Percentiles rank a stretch among this genome's conserved stretches.
Conservation (phyloP, 306 rosid species). For the Lathyrus tuberosus region DNA sequence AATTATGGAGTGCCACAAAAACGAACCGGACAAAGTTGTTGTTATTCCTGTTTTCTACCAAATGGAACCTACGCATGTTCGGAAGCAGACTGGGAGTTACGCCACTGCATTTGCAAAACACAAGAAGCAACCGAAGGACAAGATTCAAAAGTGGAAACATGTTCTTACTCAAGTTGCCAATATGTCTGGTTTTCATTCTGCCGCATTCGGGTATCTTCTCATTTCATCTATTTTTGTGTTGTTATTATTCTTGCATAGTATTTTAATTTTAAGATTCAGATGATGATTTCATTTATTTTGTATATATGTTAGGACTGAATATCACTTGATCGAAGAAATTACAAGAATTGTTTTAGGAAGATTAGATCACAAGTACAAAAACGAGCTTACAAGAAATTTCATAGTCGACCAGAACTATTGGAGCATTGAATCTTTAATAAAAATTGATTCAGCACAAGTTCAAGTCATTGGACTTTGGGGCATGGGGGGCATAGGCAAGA, state of each 20-base stretch:
- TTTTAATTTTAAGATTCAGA: no score
- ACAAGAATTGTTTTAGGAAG: not conserved
- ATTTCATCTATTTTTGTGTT: no score
- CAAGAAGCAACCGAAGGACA: not conserved
- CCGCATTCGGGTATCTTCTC: no score
- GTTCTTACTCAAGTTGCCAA: not conserved
- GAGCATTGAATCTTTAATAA: not conserved
- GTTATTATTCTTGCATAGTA: no score
- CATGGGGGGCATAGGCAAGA: conserved; percentile 3
- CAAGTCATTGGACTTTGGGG: conserved; percentile 25
- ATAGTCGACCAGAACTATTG: not conserved
- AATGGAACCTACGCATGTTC: conserved; percentile 25
- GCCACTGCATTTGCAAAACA: not conserved
- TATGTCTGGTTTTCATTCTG: conserved; percentile 9
- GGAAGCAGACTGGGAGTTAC: conserved; percentile 9
- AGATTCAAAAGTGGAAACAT: conserved; percentile 16
- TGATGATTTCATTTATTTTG: no score
- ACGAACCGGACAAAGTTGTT: not conserved
- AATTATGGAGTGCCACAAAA: conserved; percentile 4
- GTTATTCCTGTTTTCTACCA: conserved; percentile 38
- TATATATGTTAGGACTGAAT: not conserved
- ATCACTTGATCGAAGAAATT: not conserved
- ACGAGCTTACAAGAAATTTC: not conserved
- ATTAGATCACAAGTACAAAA: not conserved
- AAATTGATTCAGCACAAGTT: not conserved